phyloP scores from a whole-genome alignment of 169 alveolate genomes.

The Plasmodium berghei region DNA sequence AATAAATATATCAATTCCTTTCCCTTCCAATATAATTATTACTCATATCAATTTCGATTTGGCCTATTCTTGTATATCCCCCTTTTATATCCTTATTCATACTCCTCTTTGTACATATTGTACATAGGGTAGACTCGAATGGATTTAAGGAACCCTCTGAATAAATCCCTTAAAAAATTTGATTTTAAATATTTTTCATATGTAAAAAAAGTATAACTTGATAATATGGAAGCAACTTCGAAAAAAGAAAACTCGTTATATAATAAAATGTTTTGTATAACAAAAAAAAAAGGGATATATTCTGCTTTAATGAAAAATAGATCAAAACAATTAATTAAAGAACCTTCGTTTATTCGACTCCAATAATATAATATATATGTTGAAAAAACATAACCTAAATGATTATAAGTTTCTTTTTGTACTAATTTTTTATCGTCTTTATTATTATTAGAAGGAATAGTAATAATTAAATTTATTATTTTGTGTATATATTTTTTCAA shows the following conservation, averaged over 20 bases:
- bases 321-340: slow-evolving; percentile 83
- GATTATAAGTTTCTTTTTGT: slow-evolving; percentile 53
- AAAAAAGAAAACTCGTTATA: slow-evolving; percentile 77
- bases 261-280: slow-evolving; percentile 81
- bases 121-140: slow-evolving; percentile 41
- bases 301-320: slow-evolving; percentile 83
- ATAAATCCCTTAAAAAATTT: slow-evolving; percentile 18
- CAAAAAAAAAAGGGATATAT: slow-evolving; percentile 79
- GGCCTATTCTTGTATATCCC: too few relatives aligned
- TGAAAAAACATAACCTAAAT: slow-evolving; percentile 82
- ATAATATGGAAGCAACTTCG: slow-evolving; percentile 75
- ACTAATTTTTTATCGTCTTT: slow-evolving; percentile 10
- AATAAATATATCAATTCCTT: too few relatives aligned
- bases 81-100: slow-evolving; percentile 6
- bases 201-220: slow-evolving; percentile 66
- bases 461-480: slow-evolving; percentile 7
- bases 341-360: slow-evolving; percentile 86
- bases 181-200: slow-evolving; percentile 34
- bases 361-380: slow-evolving; percentile 84
- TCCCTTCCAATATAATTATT: too few relatives aligned
- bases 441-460: neutral
- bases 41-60: too few relatives aligned
- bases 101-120: slow-evolving; percentile 60
- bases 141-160: slow-evolving; percentile 3
- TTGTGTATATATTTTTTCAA: slow-evolving; percentile 27